Base-by-base conservation (phyloP, 176 grass and related monocot species). In the Musa troglodytarum region DNA sequence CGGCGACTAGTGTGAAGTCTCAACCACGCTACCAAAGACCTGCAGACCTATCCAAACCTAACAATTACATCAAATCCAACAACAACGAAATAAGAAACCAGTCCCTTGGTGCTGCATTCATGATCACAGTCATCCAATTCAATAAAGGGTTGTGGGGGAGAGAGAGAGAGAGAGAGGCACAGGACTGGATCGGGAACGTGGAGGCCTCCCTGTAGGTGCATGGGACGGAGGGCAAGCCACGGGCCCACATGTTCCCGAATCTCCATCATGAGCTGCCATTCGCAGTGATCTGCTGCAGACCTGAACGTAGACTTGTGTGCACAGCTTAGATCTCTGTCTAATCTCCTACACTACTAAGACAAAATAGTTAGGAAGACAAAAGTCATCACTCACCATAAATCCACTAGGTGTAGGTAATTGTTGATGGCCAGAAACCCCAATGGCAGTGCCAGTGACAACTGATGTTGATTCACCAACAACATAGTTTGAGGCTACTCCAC, bases 231-330 rank as follows among this genome's bases (percentile, higher is more conserved):
- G 52, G 25, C 57, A 68, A 71, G 22, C 8, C 20, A 26, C 49
- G 52, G 68, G 34, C 1, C 68, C 72, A 74, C 72, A 74, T 74
- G 72, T 74, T 57, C 23, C 72, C 72, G 8, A 56, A 74, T 74
- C 53, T 56, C 53, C 72, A 74, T 74, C 72, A 74, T 22, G 57
- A 58, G 72, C 72, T 74, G 52, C 21, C 52, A 19, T 54, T 15
- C n/a, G 17, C 52, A 10, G 51, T 57, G 23, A 28, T 58, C 28
- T 14, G 23, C 24, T 56, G 52, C 71, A 43, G 20, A 56, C 24
- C 72, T 57, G 14, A 56, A 56, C 72, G 29, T 34, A 29, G 52
- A 10, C 52, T 10, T 74, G 53, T 74, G 52, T 52, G 68, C 68
- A 51, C 17, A 52, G 8, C 52, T 20, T 10, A 21, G 50, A 17